Evolutionary conservation across 768 basidiomycete genomes (phyloP), one percentile per base, ranked within the genome.

Genomic region (Boletus subcaerulescens): DNA sequence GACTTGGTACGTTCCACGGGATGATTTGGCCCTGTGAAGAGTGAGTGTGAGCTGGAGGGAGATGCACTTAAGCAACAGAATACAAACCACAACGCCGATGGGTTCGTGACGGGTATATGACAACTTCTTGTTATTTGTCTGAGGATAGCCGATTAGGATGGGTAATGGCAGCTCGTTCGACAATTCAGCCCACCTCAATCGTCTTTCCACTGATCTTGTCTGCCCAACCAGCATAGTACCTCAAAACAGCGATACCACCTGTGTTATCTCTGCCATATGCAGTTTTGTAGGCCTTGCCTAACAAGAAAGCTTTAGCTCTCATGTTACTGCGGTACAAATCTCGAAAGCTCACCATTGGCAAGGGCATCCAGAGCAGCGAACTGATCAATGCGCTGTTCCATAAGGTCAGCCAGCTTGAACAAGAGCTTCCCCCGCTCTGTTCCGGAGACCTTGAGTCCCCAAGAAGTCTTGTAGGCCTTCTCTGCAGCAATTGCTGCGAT

Each of bases 211-310:
- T 57, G 20, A 57, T 49, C 17, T 57, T 57, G 48, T 57, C 56
- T 29, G 56, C 56, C 56, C 56, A 57, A 24, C 56, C 56, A 38
- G 48, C 56, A 24, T 57, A 57, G 56, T 57, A 57, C 17, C 55
- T 44, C 17, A 57, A 4, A 9, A 50, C 24, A 36, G 39, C 33
- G 24, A 56, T 36, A 12, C 32, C 40, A 36, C 53, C 45, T 10
- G 26, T 42, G 9, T 40, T 56, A 24, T 56, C 55, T 17, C 18
- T 10, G 12, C 17, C 18, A 22, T 44, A 17, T 17, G 56, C 56
- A 32, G 43, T 24, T 5, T 29, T 50, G 48, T 49, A 57, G 18
- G 56, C 47, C 20, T 57, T 57, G 47, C 55, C 56, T 57, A 31
- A 5, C 24, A 3, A 45, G 9, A 11, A 41, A 20, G 11, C 15